These are phyloP conservation scores for Leccinum subtestaceum DNA, from an alignment of 768 basidiomycete species.

Conservation along the genomic window DNA sequence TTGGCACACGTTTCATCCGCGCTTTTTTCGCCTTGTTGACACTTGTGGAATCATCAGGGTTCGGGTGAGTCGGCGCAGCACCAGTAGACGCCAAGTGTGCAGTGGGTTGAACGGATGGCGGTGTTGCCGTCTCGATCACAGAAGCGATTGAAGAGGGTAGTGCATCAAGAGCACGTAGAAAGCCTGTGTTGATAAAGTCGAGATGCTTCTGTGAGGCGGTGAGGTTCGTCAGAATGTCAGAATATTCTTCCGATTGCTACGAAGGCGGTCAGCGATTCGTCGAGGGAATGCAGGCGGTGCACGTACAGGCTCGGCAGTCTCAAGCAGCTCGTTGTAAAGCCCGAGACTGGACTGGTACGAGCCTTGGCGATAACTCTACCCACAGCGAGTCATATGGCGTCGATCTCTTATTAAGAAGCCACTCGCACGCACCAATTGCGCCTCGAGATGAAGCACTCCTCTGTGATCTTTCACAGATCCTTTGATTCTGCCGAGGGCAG, in stretches of 20 bases:
- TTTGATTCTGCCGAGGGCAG: constrained; percentile 50
- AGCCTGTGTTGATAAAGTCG: constrained; percentile 77
- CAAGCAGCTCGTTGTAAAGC: constrained; percentile 77
- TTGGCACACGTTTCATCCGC: constrained; percentile 66
- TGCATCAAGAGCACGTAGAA: constrained; percentile 58
- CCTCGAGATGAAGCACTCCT: constrained; percentile 76
- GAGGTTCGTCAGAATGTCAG: constrained; percentile 84
- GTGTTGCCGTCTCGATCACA: constrained; percentile 59
- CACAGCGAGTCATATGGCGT: constrained; percentile 11
- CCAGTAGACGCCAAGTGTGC: constrained; percentile 25
- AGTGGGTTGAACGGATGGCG: constrained; percentile 45
- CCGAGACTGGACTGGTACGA: constrained; percentile 71
- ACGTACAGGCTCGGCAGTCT: constrained; percentile 74
- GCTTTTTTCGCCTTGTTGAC: constrained; percentile 46
- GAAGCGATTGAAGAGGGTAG: constrained; percentile 51
- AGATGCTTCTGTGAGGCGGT: constrained; percentile 78
- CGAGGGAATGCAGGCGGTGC: constrained; percentile 6
- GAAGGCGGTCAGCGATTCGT: constrained; percentile 7
- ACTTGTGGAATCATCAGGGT: constrained; percentile 35
- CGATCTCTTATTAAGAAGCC: constrained; percentile 17
- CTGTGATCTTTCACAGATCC: constrained; percentile 45
- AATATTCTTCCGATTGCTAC: constrained; percentile 83
- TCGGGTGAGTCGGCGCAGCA: constrained; percentile 25
- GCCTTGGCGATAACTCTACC: constrained; percentile 75
- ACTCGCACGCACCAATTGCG: constrained; percentile 69